phyloP scores from a whole-genome alignment of 1,284 basidiomycete species.

The Apiotrichum porosum region DNA sequence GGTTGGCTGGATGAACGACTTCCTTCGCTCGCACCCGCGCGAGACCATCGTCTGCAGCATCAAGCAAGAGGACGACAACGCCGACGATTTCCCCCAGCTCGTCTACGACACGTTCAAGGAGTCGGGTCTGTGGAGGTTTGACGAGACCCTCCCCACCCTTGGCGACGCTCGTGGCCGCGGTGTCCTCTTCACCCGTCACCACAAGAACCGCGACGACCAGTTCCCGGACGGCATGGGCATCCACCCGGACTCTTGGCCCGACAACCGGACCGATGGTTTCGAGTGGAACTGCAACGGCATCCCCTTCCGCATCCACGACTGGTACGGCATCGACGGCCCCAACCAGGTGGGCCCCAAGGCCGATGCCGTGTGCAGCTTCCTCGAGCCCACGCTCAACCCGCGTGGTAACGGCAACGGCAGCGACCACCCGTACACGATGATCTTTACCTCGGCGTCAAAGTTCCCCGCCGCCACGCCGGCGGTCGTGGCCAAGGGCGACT shows the following conservation, averaged over 20 bases:
- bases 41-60: slow-evolving; percentile 79
- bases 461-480: slow-evolving; percentile 68
- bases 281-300: slow-evolving; percentile 59
- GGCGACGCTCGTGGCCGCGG: slow-evolving; percentile 78
- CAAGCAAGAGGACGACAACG: slow-evolving; percentile 66
- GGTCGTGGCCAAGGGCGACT: slow-evolving; percentile 54
- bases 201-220: slow-evolving; percentile 40
- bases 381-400: slow-evolving; percentile 15
- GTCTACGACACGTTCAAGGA: slow-evolving; percentile 64
- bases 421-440: slow-evolving; percentile 55
- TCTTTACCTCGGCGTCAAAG: slow-evolving; percentile 69
- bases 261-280: slow-evolving; percentile 65
- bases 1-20: slow-evolving; percentile 55
- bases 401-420: slow-evolving; percentile 3
- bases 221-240: slow-evolving; percentile 65
- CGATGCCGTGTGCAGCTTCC: slow-evolving; percentile 44
- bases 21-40: slow-evolving; percentile 59
- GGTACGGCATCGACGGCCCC: slow-evolving; percentile 48
- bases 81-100: slow-evolving; percentile 57
- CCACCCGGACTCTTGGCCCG: slow-evolving; percentile 74
- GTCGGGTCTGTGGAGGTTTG: slow-evolving; percentile 68
- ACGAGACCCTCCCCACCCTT: slow-evolving; percentile 68
- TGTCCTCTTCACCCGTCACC: slow-evolving; percentile 74
- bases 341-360: slow-evolving; percentile 53
- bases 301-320: slow-evolving; percentile 70